Conservation (phyloP, 768 basidiomycete genomes). For the Naematelia aurantialba region DNA sequence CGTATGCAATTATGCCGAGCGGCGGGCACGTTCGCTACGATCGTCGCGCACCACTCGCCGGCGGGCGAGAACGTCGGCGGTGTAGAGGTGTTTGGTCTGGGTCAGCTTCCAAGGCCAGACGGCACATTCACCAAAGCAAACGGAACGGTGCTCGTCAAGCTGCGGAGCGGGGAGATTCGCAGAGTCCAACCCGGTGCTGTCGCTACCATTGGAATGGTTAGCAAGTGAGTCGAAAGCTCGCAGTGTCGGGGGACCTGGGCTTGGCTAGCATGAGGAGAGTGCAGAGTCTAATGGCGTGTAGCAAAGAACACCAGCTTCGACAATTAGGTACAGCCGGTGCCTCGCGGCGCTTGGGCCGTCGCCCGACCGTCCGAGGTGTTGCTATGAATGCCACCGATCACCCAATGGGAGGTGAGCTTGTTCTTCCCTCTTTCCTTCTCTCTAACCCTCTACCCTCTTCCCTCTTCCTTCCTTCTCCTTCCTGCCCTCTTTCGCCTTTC, state of each 20-base stretch:
- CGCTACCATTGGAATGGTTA: constrained; percentile 86
- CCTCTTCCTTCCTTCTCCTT: not conserved
- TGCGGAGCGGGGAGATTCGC: constrained; percentile 90
- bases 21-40: constrained; percentile 78
- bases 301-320: constrained; percentile 74
- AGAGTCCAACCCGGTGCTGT: constrained; percentile 70
- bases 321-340: constrained; percentile 89
- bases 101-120: constrained; percentile 21
- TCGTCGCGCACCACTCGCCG: constrained; percentile 61
- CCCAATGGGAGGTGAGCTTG: constrained; percentile 67
- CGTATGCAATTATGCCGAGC: constrained; percentile 79
- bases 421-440: not conserved
- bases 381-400: constrained; percentile 85
- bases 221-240: constrained; percentile 61
- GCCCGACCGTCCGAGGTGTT: constrained; percentile 86
- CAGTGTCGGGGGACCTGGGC: too few species aligned
- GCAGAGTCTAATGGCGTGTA: constrained; percentile 9
- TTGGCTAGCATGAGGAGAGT: not conserved
- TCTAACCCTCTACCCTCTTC: not conserved
- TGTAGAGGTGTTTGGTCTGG: constrained; percentile 35
- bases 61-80: constrained; percentile 57
- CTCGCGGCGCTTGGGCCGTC: constrained; percentile 74
- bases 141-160: constrained; percentile 57
- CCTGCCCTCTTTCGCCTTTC: too few species aligned
- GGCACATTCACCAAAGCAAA: constrained; percentile 28